Conservation (phyloP, 2,329 filamentous ascomycete species). For the Ophiostoma fasciatum region DNA sequence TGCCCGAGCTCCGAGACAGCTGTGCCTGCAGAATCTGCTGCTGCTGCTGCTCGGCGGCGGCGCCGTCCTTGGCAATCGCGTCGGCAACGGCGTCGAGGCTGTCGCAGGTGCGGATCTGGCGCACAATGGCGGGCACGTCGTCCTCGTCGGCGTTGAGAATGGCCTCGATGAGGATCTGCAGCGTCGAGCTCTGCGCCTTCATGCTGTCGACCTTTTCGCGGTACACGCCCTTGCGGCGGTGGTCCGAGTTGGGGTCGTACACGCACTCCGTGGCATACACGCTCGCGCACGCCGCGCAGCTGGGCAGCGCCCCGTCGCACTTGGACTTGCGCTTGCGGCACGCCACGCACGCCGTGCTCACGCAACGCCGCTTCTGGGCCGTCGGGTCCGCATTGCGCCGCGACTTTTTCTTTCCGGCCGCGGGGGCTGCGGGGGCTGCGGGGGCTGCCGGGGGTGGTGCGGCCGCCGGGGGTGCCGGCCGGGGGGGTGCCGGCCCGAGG, state of each 20-base stretch:
- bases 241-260: conserved; percentile 93
- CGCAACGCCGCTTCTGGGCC: conserved; percentile 55
- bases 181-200: conserved; percentile 72
- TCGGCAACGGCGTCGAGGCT: conserved; percentile 42
- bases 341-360: conserved; percentile 73
- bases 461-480: background rate
- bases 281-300: conserved; percentile 88
- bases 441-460: background rate
- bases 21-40: conserved; percentile 19
- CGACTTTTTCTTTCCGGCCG: conserved; percentile 30
- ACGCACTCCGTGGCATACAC: conserved; percentile 85
- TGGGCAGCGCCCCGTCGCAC: conserved; percentile 83
- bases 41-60: conserved; percentile 15
- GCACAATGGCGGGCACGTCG: conserved; percentile 67
- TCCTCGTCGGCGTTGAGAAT: conserved; percentile 85
- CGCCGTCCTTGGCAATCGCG: conserved; percentile 30
- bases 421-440: background rate
- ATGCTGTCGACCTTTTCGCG: conserved; percentile 82
- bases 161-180: conserved; percentile 85
- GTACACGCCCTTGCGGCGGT: conserved; percentile 91
- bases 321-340: conserved; percentile 69
- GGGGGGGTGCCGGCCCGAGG: background rate
- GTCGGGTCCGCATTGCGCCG: conserved; percentile 31
- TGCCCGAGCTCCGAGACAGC: conserved; percentile 16
- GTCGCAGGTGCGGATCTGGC: conserved; percentile 76